Percentiles rank a stretch among this genome's conserved stretches.
These are phyloP conservation scores for Filobasidium wieringae DNA, from an alignment of 768 basidiomycete species.

Conservation along the genomic window DNA sequence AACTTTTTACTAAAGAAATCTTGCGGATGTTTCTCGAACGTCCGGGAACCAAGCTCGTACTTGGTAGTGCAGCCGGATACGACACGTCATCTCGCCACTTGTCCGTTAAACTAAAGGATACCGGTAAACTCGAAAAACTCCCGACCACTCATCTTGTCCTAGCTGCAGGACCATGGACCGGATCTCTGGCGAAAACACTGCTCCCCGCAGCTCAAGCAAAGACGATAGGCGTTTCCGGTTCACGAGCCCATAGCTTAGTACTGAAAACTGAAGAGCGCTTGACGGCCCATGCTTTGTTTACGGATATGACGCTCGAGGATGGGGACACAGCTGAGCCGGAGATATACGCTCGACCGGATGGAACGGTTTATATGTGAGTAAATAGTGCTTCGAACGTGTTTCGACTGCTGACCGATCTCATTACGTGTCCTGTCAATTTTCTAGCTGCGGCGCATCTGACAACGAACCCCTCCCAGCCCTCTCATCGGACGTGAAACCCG, in stretches of 20 bases:
- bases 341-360: slow-evolving; percentile 40
- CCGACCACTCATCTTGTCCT: slow-evolving; percentile 60
- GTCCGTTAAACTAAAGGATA: background rate
- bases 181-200: slow-evolving; percentile 43
- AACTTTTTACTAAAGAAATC: slow-evolving; percentile 31
- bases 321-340: slow-evolving; percentile 40
- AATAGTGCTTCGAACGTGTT: background rate
- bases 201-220: slow-evolving; percentile 28
- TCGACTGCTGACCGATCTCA: slow-evolving; percentile 5
- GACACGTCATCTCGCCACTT: background rate
- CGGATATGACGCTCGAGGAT: slow-evolving; percentile 50
- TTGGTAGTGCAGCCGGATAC: slow-evolving; percentile 21
- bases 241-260: slow-evolving; percentile 39
- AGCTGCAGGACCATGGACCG: slow-evolving; percentile 79
- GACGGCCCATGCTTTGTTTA: slow-evolving; percentile 71
- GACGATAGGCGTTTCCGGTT: slow-evolving; percentile 28
- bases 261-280: slow-evolving; percentile 40
- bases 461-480: slow-evolving; percentile 54
- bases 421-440: slow-evolving; percentile 28
- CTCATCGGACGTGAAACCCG: slow-evolving; percentile 61
- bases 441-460: slow-evolving; percentile 71
- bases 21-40: slow-evolving; percentile 20
- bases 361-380: slow-evolving; percentile 34
- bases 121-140: slow-evolving; percentile 25
- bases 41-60: slow-evolving; percentile 23